Evolutionary conservation across 345 rosid species (phyloP).

Genomic region (Barbarea vulgaris): DNA sequence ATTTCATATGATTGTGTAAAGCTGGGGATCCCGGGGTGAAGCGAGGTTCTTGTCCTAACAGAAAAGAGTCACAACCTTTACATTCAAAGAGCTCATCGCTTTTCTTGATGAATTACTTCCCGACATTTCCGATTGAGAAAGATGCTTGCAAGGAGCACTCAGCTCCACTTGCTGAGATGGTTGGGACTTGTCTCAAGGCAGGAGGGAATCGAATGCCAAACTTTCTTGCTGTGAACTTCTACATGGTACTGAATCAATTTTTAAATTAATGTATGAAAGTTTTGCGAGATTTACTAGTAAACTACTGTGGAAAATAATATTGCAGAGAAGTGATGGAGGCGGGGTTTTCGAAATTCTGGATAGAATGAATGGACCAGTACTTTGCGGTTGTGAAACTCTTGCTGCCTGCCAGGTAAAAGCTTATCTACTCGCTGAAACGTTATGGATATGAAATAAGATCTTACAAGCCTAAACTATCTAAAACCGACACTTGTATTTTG

Average conservation of each 20-base stretch:
- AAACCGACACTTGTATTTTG: not conserved
- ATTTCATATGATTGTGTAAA: conserved; percentile 42
- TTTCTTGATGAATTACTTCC: conserved; percentile 88
- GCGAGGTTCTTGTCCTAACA: conserved; percentile 80
- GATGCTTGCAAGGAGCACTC: conserved; percentile 98
- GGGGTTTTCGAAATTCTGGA: conserved; percentile 87
- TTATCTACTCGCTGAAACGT: not conserved
- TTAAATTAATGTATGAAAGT: not conserved
- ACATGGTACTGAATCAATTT: conserved; percentile 65
- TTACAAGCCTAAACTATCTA: conserved; percentile 10
- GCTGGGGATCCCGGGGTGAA: conserved; percentile 98
- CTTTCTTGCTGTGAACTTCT: conserved; percentile 91
- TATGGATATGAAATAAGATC: not conserved
- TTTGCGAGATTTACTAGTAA: not conserved
- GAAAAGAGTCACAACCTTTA: conserved; percentile 80
- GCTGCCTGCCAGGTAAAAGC: conserved; percentile 83
- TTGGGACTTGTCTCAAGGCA: conserved; percentile 81
- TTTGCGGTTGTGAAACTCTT: conserved; percentile 82
- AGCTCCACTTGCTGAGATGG: conserved; percentile 79
- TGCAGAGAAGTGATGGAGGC: conserved; percentile 94
- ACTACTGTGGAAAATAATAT: conserved; percentile 5
- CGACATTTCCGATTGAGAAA: conserved; percentile 73
- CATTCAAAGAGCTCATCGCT: conserved; percentile 75
- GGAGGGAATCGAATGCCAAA: conserved; percentile 85
- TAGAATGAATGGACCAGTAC: conserved; percentile 77